phyloP scores from a whole-genome alignment of 106 monocot genomes.

The Platanthera zijinensis region DNA sequence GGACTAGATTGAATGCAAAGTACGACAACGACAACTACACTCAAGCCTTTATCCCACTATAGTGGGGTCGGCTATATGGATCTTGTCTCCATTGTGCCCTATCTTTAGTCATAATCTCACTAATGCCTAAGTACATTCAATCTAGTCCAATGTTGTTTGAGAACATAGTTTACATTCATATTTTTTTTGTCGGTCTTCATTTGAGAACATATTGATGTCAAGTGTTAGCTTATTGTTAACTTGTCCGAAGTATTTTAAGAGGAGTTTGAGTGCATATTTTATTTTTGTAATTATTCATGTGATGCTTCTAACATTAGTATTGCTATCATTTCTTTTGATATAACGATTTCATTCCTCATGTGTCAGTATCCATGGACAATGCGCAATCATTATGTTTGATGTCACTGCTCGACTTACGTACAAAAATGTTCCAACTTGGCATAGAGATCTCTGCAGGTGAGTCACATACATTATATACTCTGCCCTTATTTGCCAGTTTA shows the following conservation, averaged over 20 bases:
- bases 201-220: no score
- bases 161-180: no score
- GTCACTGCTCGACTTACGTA: conserved; percentile 62
- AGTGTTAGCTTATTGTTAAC: no score
- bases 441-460: conserved; percentile 47
- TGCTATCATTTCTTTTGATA: not conserved
- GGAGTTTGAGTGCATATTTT: not conserved
- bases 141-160: no score
- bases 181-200: no score
- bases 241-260: not conserved
- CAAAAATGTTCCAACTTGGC: conserved; percentile 64
- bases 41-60: no score
- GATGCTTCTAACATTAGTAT: not conserved
- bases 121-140: no score
- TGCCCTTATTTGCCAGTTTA: not conserved
- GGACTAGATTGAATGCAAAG: no score
- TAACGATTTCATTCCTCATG: not conserved
- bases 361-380: conserved; percentile 61
- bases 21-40: no score
- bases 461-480: not conserved
- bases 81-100: no score
- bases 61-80: no score
- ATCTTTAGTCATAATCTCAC: no score
- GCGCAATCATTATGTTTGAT: conserved; percentile 68
- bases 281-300: not conserved